Evolutionary conservation across 257 asterid species (phyloP).

Genomic region (Ocimum tenuiflorum): DNA sequence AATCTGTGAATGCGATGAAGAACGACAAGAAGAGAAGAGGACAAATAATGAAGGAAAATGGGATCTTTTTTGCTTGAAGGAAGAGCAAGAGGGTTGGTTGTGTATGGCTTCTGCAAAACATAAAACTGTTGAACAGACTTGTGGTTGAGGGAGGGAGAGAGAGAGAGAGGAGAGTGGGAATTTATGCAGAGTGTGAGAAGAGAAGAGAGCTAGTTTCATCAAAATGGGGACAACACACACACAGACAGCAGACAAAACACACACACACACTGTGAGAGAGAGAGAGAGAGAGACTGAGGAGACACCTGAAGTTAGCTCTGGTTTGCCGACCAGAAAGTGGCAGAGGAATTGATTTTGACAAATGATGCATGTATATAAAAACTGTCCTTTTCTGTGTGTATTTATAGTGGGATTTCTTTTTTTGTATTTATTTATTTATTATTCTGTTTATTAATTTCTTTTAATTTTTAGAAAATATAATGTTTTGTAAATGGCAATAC

Average conservation of each 20-base stretch:
- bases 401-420: background rate
- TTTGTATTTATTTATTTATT: too few relatives aligned
- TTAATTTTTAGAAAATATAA: too few relatives aligned
- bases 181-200: slow-evolving; percentile 28
- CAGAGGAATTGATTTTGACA: slow-evolving; percentile 45
- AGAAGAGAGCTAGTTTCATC: slow-evolving; percentile 12
- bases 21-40: background rate
- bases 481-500: too few relatives aligned
- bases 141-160: slow-evolving; percentile 13
- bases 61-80: slow-evolving; percentile 30
- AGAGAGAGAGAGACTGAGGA: slow-evolving; percentile 20
- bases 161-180: slow-evolving; percentile 17
- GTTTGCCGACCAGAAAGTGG: slow-evolving; percentile 61
- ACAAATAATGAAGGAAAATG: background rate
- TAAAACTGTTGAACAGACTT: slow-evolving; percentile 19
- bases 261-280: slow-evolving; percentile 17
- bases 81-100: slow-evolving; percentile 27
- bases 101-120: slow-evolving; percentile 28
- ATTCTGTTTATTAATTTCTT: too few relatives aligned
- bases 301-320: slow-evolving; percentile 48
- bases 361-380: slow-evolving; percentile 22
- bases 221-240: slow-evolving; percentile 37
- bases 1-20: slow-evolving; percentile 27
- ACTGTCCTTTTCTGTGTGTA: background rate
- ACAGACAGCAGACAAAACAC: slow-evolving; percentile 33